Base-by-base conservation (phyloP, 192 early-diverging fungal species). In the Linnemannia exigua region DNA sequence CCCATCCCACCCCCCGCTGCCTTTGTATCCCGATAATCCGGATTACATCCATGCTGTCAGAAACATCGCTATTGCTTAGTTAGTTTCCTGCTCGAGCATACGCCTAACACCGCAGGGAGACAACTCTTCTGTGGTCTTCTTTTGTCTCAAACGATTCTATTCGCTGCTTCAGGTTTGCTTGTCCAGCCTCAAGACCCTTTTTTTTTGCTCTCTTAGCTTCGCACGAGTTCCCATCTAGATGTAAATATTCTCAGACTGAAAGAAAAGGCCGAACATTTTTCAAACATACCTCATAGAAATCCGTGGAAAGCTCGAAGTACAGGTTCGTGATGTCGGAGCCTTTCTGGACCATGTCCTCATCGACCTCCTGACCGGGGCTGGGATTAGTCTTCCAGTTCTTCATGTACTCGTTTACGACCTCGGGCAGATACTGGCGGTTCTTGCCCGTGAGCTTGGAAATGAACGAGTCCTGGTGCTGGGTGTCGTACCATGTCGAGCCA, bases 261-360 rank as follows among this genome's bases (percentile, higher is more conserved):
- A 47, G 36, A 63, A 25, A 63, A 77, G 9, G 35, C 46, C 28
- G 70, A 37, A 31, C 5, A 37, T 25, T 47, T 48, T 46, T 48
- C 63, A 54, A 12, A 44, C 68, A 20, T 76, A 71, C 79, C 73
- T 91, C 90, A 86, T 92, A 92, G 41, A 92, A 92, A 44, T 92
- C 92, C 28, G 92, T 92, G 38, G 90, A 90, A 83, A 91, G 87
- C 82, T 91, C 91, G 73, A 91, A 92, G 86, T 91, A 92, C 3
- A 90, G 88, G 88, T 92, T 92, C 78, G 90, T 90, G 48, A 77
- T 77, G n/a, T 54, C 67, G 19, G 76, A 6, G 36, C 76, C 76
- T 1, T 77, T 77, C 33, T 51, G 35, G 9, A 77, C 67, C 80
- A 91, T 72, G 6, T 87, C 88, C 78, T 88, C 91, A 88, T 92